phyloP scores from a whole-genome alignment of 306 rosid species.

The Cucumis melo region DNA sequence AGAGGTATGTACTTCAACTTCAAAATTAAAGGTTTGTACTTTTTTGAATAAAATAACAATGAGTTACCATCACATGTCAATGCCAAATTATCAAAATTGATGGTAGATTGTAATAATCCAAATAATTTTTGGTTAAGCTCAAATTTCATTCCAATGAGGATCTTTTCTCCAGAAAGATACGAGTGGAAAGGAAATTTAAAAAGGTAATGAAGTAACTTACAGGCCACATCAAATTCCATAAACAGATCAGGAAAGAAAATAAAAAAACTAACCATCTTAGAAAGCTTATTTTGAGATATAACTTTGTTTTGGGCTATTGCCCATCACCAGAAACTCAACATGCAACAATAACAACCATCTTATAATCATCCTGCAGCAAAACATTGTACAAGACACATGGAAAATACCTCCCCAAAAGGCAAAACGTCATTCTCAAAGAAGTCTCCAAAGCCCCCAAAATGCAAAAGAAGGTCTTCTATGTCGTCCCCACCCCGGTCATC shows the following conservation, averaged over 20 bases:
- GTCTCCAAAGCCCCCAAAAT: conserved; percentile 96
- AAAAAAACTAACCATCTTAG: neutral
- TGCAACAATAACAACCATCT: neutral
- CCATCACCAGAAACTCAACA: neutral
- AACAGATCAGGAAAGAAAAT: neutral
- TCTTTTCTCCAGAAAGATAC: neutral
- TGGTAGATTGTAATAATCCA: neutral
- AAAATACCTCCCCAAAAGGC: conserved; percentile 92
- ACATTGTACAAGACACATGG: neutral
- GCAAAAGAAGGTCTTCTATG: conserved; percentile 71
- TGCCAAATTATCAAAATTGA: neutral
- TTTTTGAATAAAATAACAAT: neutral
- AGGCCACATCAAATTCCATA: neutral
- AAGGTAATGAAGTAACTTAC: neutral
- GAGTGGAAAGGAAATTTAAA: neutral
- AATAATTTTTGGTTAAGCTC: neutral
- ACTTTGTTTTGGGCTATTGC: neutral
- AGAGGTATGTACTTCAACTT: too few relatives aligned
- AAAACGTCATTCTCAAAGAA: conserved; percentile 71
- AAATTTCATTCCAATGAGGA: neutral
- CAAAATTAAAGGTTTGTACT: too few relatives aligned
- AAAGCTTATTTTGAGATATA: neutral
- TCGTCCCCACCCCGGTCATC: conserved; percentile 67
- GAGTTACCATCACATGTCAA: neutral
- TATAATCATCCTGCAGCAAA: neutral